These are phyloP conservation scores for Leptographium wingfieldii DNA, from an alignment of 2,329 filamentous ascomycete species.

Conservation along the genomic window DNA sequence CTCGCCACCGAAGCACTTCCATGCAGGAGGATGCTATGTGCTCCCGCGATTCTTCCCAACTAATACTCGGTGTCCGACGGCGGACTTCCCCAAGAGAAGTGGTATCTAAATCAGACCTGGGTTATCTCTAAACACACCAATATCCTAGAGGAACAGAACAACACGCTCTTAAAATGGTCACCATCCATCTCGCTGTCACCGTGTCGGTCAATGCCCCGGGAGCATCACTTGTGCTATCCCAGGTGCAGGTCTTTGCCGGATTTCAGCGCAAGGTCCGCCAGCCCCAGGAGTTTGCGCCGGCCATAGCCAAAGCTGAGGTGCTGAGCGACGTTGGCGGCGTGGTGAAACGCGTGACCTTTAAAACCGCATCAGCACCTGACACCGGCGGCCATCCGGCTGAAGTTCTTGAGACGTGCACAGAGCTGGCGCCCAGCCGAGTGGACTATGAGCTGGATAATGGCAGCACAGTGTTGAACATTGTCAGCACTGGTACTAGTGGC, in stretches of 20 bases:
- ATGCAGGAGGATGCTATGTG: not conserved
- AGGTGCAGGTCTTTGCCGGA: conserved; percentile 20
- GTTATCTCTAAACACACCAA: not conserved
- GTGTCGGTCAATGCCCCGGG: conserved; percentile 21
- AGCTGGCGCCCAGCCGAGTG: conserved; percentile 17
- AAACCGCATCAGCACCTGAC: conserved; percentile 1
- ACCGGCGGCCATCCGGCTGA: not conserved
- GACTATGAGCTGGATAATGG: conserved; percentile 20
- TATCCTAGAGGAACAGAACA: not conserved
- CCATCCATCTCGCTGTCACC: conserved; percentile 17
- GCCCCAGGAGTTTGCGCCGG: conserved; percentile 22
- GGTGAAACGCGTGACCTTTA: conserved; percentile 9
- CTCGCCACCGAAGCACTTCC: not conserved
- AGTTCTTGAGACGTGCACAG: conserved; percentile 19
- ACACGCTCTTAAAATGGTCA: conserved; percentile 17
- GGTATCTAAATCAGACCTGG: not conserved
- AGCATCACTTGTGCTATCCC: conserved; percentile 15
- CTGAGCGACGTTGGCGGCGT: conserved; percentile 15
- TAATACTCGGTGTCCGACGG: not conserved
- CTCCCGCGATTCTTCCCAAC: not conserved
- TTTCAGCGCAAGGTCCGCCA: conserved; percentile 21
- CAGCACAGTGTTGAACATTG: conserved; percentile 19
- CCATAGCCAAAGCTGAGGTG: conserved; percentile 18
- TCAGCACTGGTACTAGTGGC: conserved; percentile 15
- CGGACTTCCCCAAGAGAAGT: not conserved